Conservation (phyloP, 805 yeast species). For the Metschnikowia dekortorum region DNA sequence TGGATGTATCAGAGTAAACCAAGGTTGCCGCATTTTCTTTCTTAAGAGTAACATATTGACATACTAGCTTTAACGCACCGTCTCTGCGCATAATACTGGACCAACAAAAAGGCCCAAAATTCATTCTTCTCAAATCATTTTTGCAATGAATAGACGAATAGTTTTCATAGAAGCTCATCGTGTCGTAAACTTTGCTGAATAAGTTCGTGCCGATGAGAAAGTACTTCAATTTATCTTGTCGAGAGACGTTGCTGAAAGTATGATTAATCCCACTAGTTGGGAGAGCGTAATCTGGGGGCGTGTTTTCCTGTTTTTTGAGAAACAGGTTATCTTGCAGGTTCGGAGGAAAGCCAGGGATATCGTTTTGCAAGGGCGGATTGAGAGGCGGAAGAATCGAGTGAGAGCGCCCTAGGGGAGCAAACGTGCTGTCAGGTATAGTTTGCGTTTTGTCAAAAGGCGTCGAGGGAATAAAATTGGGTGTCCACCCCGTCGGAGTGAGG, state of each 20-base stretch:
- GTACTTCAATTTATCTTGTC: constrained; percentile 5
- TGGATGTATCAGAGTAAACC: constrained; percentile 18
- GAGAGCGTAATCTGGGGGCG: not conserved
- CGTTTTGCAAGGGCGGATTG: not conserved
- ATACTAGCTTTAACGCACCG: constrained; percentile 26
- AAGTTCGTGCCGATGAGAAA: constrained; percentile 12
- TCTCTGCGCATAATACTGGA: constrained; percentile 34
- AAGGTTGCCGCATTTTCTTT: constrained; percentile 21
- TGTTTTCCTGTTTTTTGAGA: not conserved
- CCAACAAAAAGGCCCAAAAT: constrained; percentile 39
- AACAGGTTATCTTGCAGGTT: not conserved
- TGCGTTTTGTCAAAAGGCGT: not conserved
- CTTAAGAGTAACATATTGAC: constrained; percentile 27
- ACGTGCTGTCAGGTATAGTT: not conserved
- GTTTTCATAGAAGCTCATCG: constrained; percentile 19
- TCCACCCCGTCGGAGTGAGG: not conserved
- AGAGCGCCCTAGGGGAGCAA: not conserved
- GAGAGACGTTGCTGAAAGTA: not conserved
- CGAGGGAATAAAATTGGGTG: not conserved
- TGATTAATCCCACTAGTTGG: not conserved
- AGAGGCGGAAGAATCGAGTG: not conserved
- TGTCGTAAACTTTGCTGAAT: constrained; percentile 10
- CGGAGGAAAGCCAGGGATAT: not conserved
- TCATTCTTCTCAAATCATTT: constrained; percentile 26
- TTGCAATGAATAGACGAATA: constrained; percentile 28